Percentiles rank a stretch among this genome's conserved stretches.
phyloP scores from a whole-genome alignment of 2,329 filamentous ascomycete species.

The Stemphylium vesicarium region DNA sequence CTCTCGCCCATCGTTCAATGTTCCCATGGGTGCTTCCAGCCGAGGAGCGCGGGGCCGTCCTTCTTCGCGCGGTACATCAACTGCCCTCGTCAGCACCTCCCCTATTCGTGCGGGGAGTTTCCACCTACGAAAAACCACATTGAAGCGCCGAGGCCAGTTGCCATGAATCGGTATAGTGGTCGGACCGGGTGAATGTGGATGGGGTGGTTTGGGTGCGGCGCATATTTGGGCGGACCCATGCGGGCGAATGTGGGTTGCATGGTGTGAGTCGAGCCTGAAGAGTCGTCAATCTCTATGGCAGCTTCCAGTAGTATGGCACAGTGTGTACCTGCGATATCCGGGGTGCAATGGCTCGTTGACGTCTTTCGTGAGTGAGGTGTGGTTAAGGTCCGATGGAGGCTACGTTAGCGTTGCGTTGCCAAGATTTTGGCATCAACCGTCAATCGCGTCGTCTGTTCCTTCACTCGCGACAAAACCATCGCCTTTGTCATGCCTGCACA shows the following conservation, averaged over 20 bases:
- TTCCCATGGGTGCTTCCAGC: constrained; percentile 79
- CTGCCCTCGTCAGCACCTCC: constrained; percentile 56
- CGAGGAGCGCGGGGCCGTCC: constrained; percentile 88
- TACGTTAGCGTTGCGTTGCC: constrained; percentile 24
- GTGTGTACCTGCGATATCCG: constrained; percentile 32
- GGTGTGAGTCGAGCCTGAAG: constrained; percentile 31
- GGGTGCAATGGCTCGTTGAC: constrained; percentile 41
- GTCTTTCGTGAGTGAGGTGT: constrained; percentile 29
- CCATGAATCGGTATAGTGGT: constrained; percentile 81
- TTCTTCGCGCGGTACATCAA: constrained; percentile 96
- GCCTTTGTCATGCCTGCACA: constrained; percentile 22
- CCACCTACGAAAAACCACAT: constrained; percentile 98
- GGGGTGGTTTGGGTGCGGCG: constrained; percentile 54
- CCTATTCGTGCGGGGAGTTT: not conserved
- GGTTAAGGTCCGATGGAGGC: constrained; percentile 30
- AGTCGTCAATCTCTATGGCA: constrained; percentile 9
- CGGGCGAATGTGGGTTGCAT: constrained; percentile 35
- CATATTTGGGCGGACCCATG: constrained; percentile 50
- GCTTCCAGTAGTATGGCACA: not conserved
- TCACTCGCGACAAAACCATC: constrained; percentile 12
- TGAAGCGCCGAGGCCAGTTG: constrained; percentile 85
- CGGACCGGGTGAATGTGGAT: constrained; percentile 66
- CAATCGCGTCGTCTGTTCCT: constrained; percentile 28
- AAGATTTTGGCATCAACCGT: constrained; percentile 22
- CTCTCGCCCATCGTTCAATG: constrained; percentile 32